Evolutionary conservation across 2,329 filamentous ascomycete genomes (phyloP).

Genomic region (Epichloe sibirici): DNA sequence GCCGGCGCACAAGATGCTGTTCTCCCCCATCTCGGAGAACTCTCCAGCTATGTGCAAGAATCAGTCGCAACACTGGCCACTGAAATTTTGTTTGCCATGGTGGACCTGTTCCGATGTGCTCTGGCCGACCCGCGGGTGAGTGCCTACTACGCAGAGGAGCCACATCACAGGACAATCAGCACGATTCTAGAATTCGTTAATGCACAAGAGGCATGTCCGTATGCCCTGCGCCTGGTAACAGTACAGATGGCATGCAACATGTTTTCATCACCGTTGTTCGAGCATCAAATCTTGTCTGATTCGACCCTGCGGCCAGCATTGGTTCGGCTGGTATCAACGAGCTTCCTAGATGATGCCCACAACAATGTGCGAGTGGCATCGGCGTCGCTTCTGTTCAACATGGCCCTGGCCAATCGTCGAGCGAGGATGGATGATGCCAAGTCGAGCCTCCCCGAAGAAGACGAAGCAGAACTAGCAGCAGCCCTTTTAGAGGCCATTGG

Average conservation of each 20-base stretch:
- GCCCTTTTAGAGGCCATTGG: conserved; percentile 63
- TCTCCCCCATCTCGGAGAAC: conserved; percentile 52
- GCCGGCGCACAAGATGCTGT: conserved; percentile 51
- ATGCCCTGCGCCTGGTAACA: conserved; percentile 71
- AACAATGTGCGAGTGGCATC: conserved; percentile 68
- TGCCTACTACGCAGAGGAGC: conserved; percentile 72
- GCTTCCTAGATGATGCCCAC: conserved; percentile 66
- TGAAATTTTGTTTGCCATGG: conserved; percentile 62
- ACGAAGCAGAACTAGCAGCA: conserved; percentile 72
- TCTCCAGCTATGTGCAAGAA: conserved; percentile 48
- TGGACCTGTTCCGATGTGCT: conserved; percentile 74
- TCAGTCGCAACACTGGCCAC: conserved; percentile 43
- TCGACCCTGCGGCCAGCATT: conserved; percentile 42
- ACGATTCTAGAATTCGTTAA: conserved; percentile 50
- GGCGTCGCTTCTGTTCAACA: conserved; percentile 72
- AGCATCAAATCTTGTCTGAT: conserved; percentile 46
- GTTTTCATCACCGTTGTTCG: conserved; percentile 63
- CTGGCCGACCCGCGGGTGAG: conserved; percentile 69
- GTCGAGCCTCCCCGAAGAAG: conserved; percentile 51
- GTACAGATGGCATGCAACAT: conserved; percentile 77
- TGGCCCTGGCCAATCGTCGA: conserved; percentile 59
- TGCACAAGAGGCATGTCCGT: conserved; percentile 49
- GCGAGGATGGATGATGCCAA: conserved; percentile 44
- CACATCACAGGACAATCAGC: conserved; percentile 48
- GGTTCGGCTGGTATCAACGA: conserved; percentile 59